These are phyloP conservation scores for Solanum bukasovii DNA, from an alignment of 257 asterid species.

Conservation along the genomic window DNA sequence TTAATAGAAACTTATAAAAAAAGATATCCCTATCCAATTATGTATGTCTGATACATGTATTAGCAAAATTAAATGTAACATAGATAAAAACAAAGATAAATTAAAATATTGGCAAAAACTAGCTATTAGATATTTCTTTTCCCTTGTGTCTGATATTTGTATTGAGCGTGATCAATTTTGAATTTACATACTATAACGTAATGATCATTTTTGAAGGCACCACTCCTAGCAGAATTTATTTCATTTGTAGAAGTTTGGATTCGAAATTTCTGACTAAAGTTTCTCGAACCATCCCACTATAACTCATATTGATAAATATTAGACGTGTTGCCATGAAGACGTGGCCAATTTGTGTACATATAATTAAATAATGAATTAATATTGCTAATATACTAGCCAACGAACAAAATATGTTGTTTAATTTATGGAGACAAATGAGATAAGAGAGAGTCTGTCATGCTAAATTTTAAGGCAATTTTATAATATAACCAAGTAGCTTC, in stretches of 20 bases:
- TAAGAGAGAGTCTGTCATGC: not conserved
- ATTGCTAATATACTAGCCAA: not conserved
- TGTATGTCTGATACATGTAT: not conserved
- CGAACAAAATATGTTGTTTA: not conserved
- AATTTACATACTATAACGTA: not conserved
- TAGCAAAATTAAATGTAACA: not conserved
- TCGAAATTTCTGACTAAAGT: too few relatives aligned
- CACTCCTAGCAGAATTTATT: not conserved
- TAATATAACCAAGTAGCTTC: not conserved
- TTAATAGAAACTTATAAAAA: not conserved
- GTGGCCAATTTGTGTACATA: not conserved
- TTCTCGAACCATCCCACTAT: fast-evolving
- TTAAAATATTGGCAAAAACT: not conserved
- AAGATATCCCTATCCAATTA: not conserved
- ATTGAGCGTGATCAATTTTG: not conserved
- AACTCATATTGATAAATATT: not conserved
- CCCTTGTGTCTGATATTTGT: not conserved
- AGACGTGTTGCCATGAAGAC: not conserved
- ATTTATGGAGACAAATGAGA: not conserved
- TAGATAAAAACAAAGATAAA: not conserved
- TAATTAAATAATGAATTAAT: not conserved
- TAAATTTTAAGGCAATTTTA: not conserved
- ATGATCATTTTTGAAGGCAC: not conserved
- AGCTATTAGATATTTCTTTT: not conserved
- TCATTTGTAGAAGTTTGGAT: too few relatives aligned